A percentile compares a stretch with the other conserved stretches of the same genome.
Evolutionary conservation across 345 rosid species (phyloP).

Genomic region (Schrenkiella parvula): DNA sequence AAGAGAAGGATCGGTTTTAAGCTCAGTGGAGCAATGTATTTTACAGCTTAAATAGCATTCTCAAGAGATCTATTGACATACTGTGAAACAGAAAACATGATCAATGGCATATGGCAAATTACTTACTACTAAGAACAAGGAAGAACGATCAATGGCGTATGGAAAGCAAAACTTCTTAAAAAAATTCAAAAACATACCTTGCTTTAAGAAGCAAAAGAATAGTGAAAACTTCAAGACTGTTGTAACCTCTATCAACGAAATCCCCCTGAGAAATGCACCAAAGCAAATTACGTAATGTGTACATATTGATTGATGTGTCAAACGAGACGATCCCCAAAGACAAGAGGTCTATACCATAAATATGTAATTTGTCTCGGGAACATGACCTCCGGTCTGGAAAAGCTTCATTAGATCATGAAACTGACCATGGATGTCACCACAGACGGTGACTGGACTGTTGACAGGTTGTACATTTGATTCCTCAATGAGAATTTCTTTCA

Average conservation of each 20-base stretch:
- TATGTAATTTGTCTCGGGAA: conserved; percentile 96
- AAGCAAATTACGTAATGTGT: not conserved
- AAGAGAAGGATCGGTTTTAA: not conserved
- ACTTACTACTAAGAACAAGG: not conserved
- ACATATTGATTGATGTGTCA: not conserved
- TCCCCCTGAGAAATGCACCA: conserved; percentile 60
- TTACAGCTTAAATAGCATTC: conserved; percentile 1
- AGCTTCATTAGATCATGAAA: conserved; percentile 99
- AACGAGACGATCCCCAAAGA: not conserved
- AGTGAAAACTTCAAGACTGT: conserved; percentile 94
- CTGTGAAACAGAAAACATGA: not conserved
- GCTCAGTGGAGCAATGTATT: conserved; percentile 1
- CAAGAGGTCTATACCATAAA: conserved; percentile 58
- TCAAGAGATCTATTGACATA: not conserved
- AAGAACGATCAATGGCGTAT: not conserved
- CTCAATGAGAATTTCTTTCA: conserved; percentile 93
- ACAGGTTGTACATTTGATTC: conserved; percentile 99
- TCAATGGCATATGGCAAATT: not conserved
- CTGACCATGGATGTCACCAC: conserved; percentile 99
- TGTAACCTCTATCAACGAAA: conserved; percentile 95
- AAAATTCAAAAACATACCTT: conserved; percentile 37
- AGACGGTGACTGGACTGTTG: conserved; percentile 98
- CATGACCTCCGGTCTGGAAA: conserved; percentile 98
- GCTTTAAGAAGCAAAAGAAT: conserved; percentile 97
- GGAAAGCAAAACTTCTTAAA: not conserved